A percentile compares a stretch with the other conserved stretches of the same genome.
phyloP scores from a whole-genome alignment of 2,329 filamentous ascomycete species.

The Herpotrichia juniperi region DNA sequence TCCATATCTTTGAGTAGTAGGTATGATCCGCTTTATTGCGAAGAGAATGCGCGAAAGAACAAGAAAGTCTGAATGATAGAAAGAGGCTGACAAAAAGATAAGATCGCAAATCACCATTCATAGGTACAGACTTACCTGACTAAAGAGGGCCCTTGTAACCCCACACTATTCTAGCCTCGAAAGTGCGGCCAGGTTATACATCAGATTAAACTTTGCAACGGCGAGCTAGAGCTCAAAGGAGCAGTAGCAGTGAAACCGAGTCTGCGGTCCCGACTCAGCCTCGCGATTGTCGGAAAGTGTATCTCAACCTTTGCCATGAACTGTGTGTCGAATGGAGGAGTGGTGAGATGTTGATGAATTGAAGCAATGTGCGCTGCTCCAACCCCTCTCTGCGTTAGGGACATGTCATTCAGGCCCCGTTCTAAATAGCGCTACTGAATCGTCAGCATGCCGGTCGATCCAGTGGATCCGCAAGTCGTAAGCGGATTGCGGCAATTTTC shows the following conservation, averaged over 20 bases:
- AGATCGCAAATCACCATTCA: too few species aligned
- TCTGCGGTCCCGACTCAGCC: constrained; percentile 13
- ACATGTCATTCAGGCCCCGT: neutral
- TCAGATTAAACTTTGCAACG: constrained; percentile 16
- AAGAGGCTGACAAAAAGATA: too few species aligned
- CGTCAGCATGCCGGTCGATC: constrained; percentile 15
- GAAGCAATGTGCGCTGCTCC: neutral
- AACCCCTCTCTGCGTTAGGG: constrained; percentile 7
- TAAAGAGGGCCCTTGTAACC: neutral
- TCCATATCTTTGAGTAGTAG: too few species aligned
- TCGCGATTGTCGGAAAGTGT: constrained; percentile 8
- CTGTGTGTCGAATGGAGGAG: too few species aligned
- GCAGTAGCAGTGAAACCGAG: constrained; percentile 9
- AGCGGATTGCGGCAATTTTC: neutral
- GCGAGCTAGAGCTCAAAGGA: constrained; percentile 12
- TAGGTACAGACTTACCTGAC: neutral
- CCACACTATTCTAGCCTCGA: constrained; percentile 1
- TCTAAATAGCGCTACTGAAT: constrained; percentile 10
- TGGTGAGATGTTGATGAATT: neutral
- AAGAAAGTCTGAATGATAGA: too few species aligned
- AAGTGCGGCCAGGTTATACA: constrained; percentile 9
- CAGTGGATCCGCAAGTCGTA: neutral
- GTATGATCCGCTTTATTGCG: too few species aligned
- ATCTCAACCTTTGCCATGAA: constrained; percentile 6
- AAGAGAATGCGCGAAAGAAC: too few species aligned